Base-by-base conservation (phyloP, 257 asterid genomes). In the Rubia yunnanensis region DNA sequence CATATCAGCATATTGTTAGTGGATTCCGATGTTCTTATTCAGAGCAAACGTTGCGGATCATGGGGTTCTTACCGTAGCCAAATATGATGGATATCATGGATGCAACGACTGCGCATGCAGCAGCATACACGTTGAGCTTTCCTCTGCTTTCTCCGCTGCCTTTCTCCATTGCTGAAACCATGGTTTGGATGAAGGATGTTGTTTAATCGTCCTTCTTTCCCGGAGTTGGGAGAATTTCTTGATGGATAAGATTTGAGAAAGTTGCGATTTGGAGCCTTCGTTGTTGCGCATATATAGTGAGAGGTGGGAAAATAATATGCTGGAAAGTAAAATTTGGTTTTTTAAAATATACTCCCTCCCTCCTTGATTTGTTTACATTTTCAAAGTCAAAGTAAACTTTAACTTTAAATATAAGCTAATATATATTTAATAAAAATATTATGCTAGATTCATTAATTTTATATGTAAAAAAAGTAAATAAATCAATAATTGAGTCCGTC, bases 31-130 rank as follows among this genome's bases (percentile, higher is more conserved):
- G 27, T 22, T 18, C 2, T 18, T 50, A 20, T 20, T 20, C 10
- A 50, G 57, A 50, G 18, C 13, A 18, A 50, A 18, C 24, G 27
- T 50, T n/a, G 18, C 11, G 11, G 18, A 15, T 48, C 13, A 44
- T 2, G 41, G 3, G 2, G 48, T 10, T 10, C 17, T 68, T 2
- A 85, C 95, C 95, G 63, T 87, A 87, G 52, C 95, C 95, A 38
- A 87, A 87, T 36, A 87, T 85, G 70, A 85, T 85, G 15, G 94
- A 80, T 20, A 88, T 82, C 94, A 82, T 85, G 28, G 95, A 88
- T 23, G 84, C 95, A 62, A 88, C 91, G 0, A 80, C 11, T 1
- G 94, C 78, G 72, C 95, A 88, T 31, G 82, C 87, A 54, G 68
- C 62, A 10, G 95, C 87, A 76, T 88, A 82, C 48, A 71, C 75